These are phyloP conservation scores for Paraphaeosphaeria sporulosa DNA, from an alignment of 2,329 filamentous ascomycete species.

Conservation along the genomic window DNA sequence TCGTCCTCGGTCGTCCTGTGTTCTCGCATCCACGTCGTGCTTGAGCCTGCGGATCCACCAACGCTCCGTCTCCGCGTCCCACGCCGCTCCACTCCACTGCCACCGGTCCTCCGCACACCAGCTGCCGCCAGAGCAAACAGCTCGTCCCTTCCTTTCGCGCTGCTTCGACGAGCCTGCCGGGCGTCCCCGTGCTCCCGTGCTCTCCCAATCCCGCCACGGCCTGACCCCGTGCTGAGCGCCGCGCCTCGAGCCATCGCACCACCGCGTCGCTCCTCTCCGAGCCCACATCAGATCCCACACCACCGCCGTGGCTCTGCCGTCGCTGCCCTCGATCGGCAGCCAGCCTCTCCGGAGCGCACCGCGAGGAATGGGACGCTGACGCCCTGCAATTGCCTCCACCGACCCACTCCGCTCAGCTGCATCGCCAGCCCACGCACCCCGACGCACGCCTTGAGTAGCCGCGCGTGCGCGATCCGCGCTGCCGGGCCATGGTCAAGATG, in stretches of 20 bases:
- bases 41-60: constrained; percentile 7
- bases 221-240: constrained; percentile 22
- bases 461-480: constrained; percentile 1
- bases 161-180: constrained; percentile 7
- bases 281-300: constrained; percentile 16
- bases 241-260: constrained; percentile 21
- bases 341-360: constrained; percentile 7
- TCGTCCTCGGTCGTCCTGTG: neutral
- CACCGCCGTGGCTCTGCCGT: constrained; percentile 6
- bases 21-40: neutral
- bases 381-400: constrained; percentile 14
- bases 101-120: neutral
- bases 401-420: neutral
- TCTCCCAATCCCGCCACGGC: constrained; percentile 6
- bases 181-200: neutral
- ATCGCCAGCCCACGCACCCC: constrained; percentile 4
- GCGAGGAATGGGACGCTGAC: constrained; percentile 39
- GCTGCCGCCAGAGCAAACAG: constrained; percentile 19
- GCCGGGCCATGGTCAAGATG: constrained; percentile 63
- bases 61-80: constrained; percentile 9
- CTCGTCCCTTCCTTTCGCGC: constrained; percentile 36
- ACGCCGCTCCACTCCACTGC: neutral
- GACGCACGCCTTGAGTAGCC: neutral
- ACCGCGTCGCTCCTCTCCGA: constrained; percentile 11
- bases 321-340: constrained; percentile 12